These are phyloP conservation scores for Metroxylon sagu DNA, from an alignment of 176 grass and related monocot species.

Conservation along the genomic window DNA sequence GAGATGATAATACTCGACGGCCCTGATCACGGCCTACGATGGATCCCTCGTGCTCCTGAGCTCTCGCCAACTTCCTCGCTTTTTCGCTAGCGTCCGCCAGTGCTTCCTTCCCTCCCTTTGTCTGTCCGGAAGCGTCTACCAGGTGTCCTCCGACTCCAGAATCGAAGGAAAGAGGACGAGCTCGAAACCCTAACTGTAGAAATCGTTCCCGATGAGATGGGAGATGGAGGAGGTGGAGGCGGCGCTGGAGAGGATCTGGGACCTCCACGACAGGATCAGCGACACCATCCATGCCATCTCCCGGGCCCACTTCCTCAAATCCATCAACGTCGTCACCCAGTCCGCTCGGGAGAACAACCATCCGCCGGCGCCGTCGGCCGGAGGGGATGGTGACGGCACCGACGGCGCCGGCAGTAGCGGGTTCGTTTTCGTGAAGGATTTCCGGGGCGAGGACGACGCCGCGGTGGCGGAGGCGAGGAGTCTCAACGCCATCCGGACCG, in stretches of 20 bases:
- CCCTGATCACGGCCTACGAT: no score
- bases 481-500: constrained; percentile 70
- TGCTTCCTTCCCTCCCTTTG: constrained; percentile 34
- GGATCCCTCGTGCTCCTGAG: no score
- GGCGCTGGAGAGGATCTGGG: constrained; percentile 85
- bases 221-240: constrained; percentile 50
- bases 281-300: constrained; percentile 82
- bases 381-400: no score
- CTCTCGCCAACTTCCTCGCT: no score
- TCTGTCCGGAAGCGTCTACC: not conserved
- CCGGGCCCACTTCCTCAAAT: constrained; percentile 62
- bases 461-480: constrained; percentile 67
- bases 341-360: not conserved
- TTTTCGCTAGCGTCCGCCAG: constrained; percentile 11
- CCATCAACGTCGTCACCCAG: constrained; percentile 23
- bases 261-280: constrained; percentile 89
- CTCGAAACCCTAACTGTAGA: constrained; percentile 16
- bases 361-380: constrained; percentile 7
- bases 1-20: no score
- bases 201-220: constrained; percentile 28
- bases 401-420: constrained; percentile 20
- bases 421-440: constrained; percentile 17
- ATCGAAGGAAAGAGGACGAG: not conserved
- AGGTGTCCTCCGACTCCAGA: not conserved
- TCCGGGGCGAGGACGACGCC: constrained; percentile 5